A percentile compares a stretch with the other conserved stretches of the same genome.
Conservation (phyloP, 176 grass and related monocot species). For the Aegilops speltoides region DNA sequence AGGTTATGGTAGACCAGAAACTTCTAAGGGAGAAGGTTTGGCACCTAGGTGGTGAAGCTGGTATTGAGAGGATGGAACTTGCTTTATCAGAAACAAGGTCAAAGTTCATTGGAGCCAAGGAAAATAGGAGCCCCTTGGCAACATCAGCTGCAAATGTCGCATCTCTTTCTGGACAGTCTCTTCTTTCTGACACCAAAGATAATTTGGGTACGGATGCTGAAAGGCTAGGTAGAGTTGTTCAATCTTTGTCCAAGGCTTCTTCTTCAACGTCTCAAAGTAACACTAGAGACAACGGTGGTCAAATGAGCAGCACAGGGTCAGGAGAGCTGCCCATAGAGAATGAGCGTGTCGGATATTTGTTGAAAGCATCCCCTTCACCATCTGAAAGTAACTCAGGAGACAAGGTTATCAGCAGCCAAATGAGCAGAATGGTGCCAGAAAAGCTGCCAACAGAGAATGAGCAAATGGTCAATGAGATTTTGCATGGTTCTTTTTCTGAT, state of each 20-base stretch:
- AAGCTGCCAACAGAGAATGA: slow-evolving; percentile 78
- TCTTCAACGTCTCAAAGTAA: slow-evolving; percentile 22
- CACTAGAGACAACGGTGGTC: not conserved
- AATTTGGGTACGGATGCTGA: slow-evolving; percentile 24
- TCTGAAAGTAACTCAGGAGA: slow-evolving; percentile 31
- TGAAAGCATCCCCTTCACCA: slow-evolving; percentile 23
- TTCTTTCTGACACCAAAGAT: slow-evolving; percentile 28
- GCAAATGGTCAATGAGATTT: slow-evolving; percentile 91
- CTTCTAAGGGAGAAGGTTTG: slow-evolving; percentile 71
- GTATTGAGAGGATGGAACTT: slow-evolving; percentile 80
- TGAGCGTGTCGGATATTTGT: slow-evolving; percentile 58
- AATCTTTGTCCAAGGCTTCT: slow-evolving; percentile 50
- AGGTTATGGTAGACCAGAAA: slow-evolving; percentile 84
- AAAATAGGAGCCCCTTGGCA: slow-evolving; percentile 25
- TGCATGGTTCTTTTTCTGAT: slow-evolving; percentile 59
- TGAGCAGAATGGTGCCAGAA: slow-evolving; percentile 12
- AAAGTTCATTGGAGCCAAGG: slow-evolving; percentile 73
- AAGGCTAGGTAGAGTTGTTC: slow-evolving; percentile 32
- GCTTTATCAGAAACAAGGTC: slow-evolving; percentile 67
- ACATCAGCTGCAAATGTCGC: slow-evolving; percentile 28
- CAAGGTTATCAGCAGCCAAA: not conserved
- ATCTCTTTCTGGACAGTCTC: slow-evolving; percentile 38
- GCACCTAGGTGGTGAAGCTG: slow-evolving; percentile 66
- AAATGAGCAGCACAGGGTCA: not conserved
- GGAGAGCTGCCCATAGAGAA: slow-evolving; percentile 53